phyloP scores from a whole-genome alignment of 169 alveolate genomes.

The Plasmodium blacklocki region DNA sequence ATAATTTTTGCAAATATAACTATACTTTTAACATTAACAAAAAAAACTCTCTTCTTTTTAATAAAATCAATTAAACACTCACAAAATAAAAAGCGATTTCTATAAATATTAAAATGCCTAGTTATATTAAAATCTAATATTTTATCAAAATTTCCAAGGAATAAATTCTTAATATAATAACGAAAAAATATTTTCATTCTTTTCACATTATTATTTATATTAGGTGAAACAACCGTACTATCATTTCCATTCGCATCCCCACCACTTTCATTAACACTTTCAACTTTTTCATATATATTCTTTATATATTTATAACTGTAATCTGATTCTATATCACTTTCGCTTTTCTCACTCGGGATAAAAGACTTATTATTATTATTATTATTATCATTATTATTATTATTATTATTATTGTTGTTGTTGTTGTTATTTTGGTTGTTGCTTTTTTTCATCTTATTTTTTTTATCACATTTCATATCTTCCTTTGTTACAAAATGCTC shows the following conservation, averaged over 20 bases:
- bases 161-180: constrained; percentile 48
- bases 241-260: constrained; percentile 8
- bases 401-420: background rate
- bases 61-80: constrained; percentile 51
- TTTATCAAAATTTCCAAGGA: constrained; percentile 25
- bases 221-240: background rate
- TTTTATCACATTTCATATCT: background rate
- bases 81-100: constrained; percentile 46
- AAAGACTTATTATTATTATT: background rate
- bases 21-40: constrained; percentile 14
- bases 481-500: background rate
- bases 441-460: background rate
- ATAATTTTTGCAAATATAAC: constrained; percentile 61
- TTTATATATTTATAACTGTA: constrained; percentile 28
- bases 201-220: constrained; percentile 26
- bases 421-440: background rate
- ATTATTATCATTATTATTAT: background rate
- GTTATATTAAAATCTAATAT: constrained; percentile 33
- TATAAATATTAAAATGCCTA: constrained; percentile 30
- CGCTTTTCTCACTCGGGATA: background rate
- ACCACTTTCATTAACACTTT: background rate
- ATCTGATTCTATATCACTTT: constrained; percentile 17
- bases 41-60: constrained; percentile 21
- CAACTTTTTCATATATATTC: constrained; percentile 7
- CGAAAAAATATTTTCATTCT: constrained; percentile 53